Base-by-base conservation (phyloP, 768 basidiomycete species). In the Podaxis mareebaensis region DNA sequence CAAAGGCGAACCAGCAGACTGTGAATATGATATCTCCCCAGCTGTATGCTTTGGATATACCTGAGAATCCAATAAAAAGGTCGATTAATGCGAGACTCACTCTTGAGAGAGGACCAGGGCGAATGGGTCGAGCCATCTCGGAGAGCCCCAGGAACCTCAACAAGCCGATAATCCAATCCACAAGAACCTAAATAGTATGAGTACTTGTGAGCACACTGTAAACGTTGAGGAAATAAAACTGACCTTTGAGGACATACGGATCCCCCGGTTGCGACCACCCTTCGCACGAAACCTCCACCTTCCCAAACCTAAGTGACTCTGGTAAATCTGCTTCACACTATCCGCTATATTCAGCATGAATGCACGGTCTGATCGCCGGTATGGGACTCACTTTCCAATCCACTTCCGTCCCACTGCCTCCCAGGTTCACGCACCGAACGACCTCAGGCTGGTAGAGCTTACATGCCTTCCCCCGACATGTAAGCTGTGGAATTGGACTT, bases 311-410 rank as follows among this genome's bases (percentile, higher is more conserved):
- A 59, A 96, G 73, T 8, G 86, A 78, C 54, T 88, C 87, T 8
- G 95, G 96, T 5, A 98, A 79, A 71, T 98, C 95, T 39, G 94
- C 90, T 74, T 94, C 90, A 70, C 95, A 97, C 90, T 95, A 24
- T 51, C 13, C 20, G 22, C 7, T 12, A 10, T 13, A 28, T 28
- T 51, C 10, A 28, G 12, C 22, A 28, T 13, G 26, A 13, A 51
- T 15, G 10, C 12, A 51, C 3, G 49, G 4, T 13, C 26, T 10
- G 24, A 51, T 10, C 26, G 8, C 49, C 3, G 24, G 20, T 51
- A 61, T 51, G 22, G 51, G 4, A 76, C 82, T 68, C 69, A 89
- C 92, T 84, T 92, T 93, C 96, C 96, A 98, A 69, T 96, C 94
- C 2, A 96, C 87, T 10, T 92, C 91, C 1, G 84, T 79, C 4